phyloP scores from a whole-genome alignment of 495 filamentous ascomycete species.

The Penicillium verhagenii region DNA sequence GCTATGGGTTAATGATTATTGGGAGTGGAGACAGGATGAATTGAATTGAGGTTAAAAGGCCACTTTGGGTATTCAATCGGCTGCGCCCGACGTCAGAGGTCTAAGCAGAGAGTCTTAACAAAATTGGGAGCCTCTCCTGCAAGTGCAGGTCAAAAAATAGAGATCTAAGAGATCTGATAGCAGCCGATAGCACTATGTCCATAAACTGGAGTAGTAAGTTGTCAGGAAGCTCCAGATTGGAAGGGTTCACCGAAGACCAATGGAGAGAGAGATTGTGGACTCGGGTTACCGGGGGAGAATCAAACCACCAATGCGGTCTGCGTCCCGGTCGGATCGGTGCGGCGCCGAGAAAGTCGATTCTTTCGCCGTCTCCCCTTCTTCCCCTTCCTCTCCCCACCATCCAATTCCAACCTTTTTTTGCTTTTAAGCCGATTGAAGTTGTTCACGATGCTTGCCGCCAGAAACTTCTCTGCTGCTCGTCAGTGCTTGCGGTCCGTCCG shows the following conservation, averaged over 20 bases:
- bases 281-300: constrained; percentile 24
- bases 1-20: constrained; percentile 2
- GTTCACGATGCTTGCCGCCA: constrained; percentile 58
- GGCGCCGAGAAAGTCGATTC: constrained; percentile 37
- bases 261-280: constrained; percentile 19
- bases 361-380: constrained; percentile 29
- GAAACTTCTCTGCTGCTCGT: constrained; percentile 55
- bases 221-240: not conserved
- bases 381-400: constrained; percentile 22
- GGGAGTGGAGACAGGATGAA: constrained; percentile 9
- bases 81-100: not conserved
- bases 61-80: not conserved
- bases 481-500: constrained; percentile 55
- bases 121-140: not conserved
- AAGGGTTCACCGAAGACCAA: constrained; percentile 11
- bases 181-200: too few species aligned
- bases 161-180: not conserved
- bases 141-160: not conserved
- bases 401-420: constrained; percentile 19
- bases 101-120: not conserved
- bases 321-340: constrained; percentile 40
- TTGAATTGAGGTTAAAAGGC: constrained; percentile 6
- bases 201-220: not conserved
- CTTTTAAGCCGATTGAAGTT: constrained; percentile 17
- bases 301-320: constrained; percentile 34